Percentiles rank a stretch among this genome's conserved stretches.
These are phyloP conservation scores for Monascus purpureus DNA, from an alignment of 495 filamentous ascomycete species.

Conservation along the genomic window DNA sequence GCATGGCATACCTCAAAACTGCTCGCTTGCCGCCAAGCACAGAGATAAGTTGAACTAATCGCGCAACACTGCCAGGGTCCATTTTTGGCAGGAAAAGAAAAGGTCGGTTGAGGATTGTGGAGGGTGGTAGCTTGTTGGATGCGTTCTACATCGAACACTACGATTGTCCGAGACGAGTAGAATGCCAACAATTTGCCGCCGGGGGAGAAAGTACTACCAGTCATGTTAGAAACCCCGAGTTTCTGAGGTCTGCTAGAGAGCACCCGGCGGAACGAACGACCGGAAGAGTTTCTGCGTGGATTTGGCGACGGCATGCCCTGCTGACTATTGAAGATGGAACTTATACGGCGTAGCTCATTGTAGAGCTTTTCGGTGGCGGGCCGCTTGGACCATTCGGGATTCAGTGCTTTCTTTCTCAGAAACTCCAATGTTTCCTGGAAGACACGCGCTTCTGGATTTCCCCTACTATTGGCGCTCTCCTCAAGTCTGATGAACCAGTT, in stretches of 20 bases:
- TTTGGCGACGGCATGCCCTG: background rate
- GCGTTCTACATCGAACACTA: conserved; percentile 1
- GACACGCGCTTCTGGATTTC: conserved; percentile 1
- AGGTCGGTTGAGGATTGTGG: background rate
- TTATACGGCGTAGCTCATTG: conserved; percentile 1
- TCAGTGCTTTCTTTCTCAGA: conserved; percentile 4
- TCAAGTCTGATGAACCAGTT: conserved; percentile 6
- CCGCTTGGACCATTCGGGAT: background rate
- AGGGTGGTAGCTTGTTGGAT: background rate
- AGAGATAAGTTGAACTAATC: conserved; percentile 5
- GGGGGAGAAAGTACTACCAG: conserved; percentile 3
- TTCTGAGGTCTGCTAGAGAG: background rate
- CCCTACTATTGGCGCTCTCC: background rate
- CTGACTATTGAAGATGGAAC: background rate
- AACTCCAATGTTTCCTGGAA: conserved; percentile 5
- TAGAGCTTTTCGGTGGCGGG: conserved; percentile 3
- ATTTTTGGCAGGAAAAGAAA: background rate
- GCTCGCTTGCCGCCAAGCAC: background rate
- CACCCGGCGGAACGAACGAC: background rate
- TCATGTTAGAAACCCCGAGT: background rate
- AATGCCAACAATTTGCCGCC: conserved; percentile 4
- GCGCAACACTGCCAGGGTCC: conserved; percentile 5
- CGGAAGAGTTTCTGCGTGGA: background rate
- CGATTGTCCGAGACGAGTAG: conserved; percentile 3
- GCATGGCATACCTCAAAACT: conserved; percentile 5